phyloP scores from a whole-genome alignment of 495 filamentous ascomycete genomes.

The Xanthoparmelia taractica region DNA sequence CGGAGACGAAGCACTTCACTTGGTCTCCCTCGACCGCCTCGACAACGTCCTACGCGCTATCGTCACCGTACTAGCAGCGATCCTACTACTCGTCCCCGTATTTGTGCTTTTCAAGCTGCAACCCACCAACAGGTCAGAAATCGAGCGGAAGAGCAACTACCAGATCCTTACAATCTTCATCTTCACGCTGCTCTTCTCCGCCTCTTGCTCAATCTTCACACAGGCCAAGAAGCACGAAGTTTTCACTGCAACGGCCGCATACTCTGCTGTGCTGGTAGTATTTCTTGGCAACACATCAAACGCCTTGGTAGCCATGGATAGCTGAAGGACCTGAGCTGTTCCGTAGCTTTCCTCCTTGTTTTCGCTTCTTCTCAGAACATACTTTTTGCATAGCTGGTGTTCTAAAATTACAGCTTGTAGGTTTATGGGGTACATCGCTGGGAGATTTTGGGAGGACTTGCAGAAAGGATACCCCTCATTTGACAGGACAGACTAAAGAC shows the following conservation, averaged over 20 bases:
- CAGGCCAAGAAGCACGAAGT: constrained; percentile 27
- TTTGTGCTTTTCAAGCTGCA: constrained; percentile 14
- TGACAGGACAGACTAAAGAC: neutral
- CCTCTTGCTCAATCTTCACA: constrained; percentile 23
- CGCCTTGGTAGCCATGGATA: neutral
- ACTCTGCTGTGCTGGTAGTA: constrained; percentile 27
- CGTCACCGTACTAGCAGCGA: constrained; percentile 4
- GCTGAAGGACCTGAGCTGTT: neutral
- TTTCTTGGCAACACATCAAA: constrained; percentile 26
- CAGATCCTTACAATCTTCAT: constrained; percentile 16
- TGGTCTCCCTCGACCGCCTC: constrained; percentile 10
- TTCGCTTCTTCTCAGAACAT: neutral
- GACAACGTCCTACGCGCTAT: constrained; percentile 10
- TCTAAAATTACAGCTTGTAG: too few species aligned
- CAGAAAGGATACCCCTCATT: neutral
- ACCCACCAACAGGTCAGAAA: constrained; percentile 5
- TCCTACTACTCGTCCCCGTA: constrained; percentile 13
- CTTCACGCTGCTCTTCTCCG: constrained; percentile 25
- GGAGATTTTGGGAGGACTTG: neutral
- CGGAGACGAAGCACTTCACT: constrained; percentile 7
- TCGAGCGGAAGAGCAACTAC: constrained; percentile 8
- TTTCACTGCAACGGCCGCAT: constrained; percentile 26
- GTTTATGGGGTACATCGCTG: neutral
- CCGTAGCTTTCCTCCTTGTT: neutral
- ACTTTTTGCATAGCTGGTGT: neutral